phyloP scores from a whole-genome alignment of 768 basidiomycete genomes.

The Rhodosporidiobolus sp. region DNA sequence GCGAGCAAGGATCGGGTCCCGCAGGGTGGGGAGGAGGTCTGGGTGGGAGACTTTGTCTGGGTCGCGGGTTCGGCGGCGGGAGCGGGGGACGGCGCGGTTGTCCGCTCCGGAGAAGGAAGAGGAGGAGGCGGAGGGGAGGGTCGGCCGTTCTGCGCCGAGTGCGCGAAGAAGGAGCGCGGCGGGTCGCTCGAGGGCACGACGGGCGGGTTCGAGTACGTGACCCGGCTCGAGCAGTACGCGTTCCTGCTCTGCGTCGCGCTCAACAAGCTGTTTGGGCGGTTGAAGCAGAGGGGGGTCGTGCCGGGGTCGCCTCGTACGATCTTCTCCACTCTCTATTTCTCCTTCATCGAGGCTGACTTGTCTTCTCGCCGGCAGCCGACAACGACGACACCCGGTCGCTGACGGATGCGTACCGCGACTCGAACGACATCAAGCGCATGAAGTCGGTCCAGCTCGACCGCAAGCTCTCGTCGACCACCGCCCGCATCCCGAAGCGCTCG shows the following conservation, averaged over 20 bases:
- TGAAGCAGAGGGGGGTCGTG: constrained; percentile 85
- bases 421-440: constrained; percentile 87
- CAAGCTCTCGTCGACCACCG: constrained; percentile 82
- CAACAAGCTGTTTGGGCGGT: constrained; percentile 76
- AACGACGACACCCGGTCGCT: constrained; percentile 41
- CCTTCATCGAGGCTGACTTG: not conserved
- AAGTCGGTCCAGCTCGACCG: constrained; percentile 92
- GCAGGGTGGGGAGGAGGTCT: constrained; percentile 51
- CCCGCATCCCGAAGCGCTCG: constrained; percentile 84
- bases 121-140: not conserved
- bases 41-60: constrained; percentile 28
- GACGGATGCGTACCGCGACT: constrained; percentile 78
- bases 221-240: constrained; percentile 93
- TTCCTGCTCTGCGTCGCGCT: constrained; percentile 94
- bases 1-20: constrained; percentile 49
- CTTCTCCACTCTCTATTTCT: constrained; percentile 21
- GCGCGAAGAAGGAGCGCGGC: constrained; percentile 44
- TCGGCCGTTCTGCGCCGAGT: constrained; percentile 64
- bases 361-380: constrained; percentile 40
- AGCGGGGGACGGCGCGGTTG: constrained; percentile 45
- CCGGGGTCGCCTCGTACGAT: constrained; percentile 71
- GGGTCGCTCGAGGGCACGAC: constrained; percentile 14
- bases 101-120: constrained; percentile 46
- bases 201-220: constrained; percentile 80
- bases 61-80: not conserved